Percentiles rank a stretch among this genome's conserved stretches.
Conservation (phyloP, 768 basidiomycete species). For the Leccinum broughii region DNA sequence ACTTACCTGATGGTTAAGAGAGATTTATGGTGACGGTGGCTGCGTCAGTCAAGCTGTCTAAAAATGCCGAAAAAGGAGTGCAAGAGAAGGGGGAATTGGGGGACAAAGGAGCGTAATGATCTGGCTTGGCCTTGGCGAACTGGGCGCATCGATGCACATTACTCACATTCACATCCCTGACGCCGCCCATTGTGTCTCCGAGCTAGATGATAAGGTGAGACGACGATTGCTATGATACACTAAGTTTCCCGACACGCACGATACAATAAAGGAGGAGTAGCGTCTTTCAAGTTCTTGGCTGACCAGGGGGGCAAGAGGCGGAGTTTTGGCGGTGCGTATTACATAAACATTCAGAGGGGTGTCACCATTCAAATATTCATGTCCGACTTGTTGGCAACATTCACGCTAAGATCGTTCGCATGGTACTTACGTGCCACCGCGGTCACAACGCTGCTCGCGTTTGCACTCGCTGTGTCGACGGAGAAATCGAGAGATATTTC, state of each 20-base stretch:
- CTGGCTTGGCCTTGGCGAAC: constrained; percentile 24
- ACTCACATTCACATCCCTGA: constrained; percentile 35
- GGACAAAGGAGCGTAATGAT: constrained; percentile 1
- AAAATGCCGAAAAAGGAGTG: constrained; percentile 24
- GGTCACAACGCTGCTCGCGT: too few species aligned
- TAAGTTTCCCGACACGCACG: constrained; percentile 10
- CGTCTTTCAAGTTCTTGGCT: too few species aligned
- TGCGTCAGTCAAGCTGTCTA: constrained; percentile 30
- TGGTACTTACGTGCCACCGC: too few species aligned
- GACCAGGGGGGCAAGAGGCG: too few species aligned
- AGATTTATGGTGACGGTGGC: constrained; percentile 29
- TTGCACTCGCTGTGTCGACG: too few species aligned
- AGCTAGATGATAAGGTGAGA: neutral
- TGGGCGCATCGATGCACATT: constrained; percentile 3
- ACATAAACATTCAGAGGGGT: neutral
- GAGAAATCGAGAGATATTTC: too few species aligned
- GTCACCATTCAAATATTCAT: too few species aligned
- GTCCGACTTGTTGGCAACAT: too few species aligned
- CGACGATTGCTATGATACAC: neutral
- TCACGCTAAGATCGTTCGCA: too few species aligned
- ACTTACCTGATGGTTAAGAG: constrained; percentile 34
- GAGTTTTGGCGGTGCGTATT: neutral
- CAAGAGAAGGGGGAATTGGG: constrained; percentile 11
- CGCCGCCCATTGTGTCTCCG: constrained; percentile 22
- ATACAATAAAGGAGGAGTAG: neutral